These are phyloP conservation scores for Pyrenopolyporus hunteri DNA, from an alignment of 495 filamentous ascomycete genomes.

Conservation along the genomic window DNA sequence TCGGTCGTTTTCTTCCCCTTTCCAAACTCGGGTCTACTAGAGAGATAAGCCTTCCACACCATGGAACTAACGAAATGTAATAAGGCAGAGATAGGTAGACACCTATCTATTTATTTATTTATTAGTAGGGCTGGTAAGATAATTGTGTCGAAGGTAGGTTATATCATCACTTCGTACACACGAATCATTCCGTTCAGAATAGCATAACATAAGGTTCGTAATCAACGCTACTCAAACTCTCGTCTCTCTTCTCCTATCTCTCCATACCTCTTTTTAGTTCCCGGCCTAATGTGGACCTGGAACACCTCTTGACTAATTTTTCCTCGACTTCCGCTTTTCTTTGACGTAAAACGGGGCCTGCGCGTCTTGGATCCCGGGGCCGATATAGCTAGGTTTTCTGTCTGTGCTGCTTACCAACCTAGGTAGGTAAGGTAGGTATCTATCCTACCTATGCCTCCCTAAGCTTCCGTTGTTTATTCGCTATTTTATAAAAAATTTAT, in stretches of 20 bases:
- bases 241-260: background rate
- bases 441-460: too few relatives aligned
- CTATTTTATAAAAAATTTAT: too few relatives aligned
- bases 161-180: too few relatives aligned
- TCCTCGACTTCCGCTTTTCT: conserved; percentile 15
- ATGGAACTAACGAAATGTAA: background rate
- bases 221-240: conserved; percentile 16
- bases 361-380: conserved; percentile 7
- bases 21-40: background rate
- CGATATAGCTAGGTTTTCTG: background rate
- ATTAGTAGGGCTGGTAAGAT: too few relatives aligned
- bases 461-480: too few relatives aligned
- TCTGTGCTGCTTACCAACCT: background rate
- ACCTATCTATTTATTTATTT: background rate
- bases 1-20: conserved; percentile 1
- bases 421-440: too few relatives aligned
- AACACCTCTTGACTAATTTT: conserved; percentile 6
- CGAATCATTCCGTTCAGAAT: too few relatives aligned
- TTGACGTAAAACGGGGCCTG: conserved; percentile 29
- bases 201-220: too few relatives aligned
- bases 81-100: background rate
- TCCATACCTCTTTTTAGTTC: conserved; percentile 23
- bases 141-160: too few relatives aligned
- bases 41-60: conserved; percentile 1
- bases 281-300: conserved; percentile 27